Evolutionary conservation across 345 rosid genomes (phyloP), one percentile per base, ranked within the genome.

Genomic region (Linum trigynum): DNA sequence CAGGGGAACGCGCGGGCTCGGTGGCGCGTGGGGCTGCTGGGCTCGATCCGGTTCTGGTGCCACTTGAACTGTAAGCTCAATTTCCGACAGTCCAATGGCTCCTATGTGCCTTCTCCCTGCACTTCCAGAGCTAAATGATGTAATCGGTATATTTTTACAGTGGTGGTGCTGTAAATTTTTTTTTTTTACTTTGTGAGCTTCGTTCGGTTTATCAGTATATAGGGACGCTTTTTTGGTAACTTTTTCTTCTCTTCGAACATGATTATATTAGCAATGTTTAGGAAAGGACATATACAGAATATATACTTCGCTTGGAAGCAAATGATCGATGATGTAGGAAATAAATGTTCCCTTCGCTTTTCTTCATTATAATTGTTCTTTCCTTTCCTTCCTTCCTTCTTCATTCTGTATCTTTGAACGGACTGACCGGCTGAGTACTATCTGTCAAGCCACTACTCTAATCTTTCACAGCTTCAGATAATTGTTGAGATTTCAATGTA

Each of bases 1-100:
- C 80, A 79, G 74, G 97, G 99, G 32, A 76, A 72, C 7, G 72
- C 85, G 2, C 77, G 68, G 67, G 73, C 89, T n/a, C 74, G 82
- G 56, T 95, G 99, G 96, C 74, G 84, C 59, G 77, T 91, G 0
- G 91, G 91, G 35, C 77, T 57, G 32, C 70, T 95, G 53, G 97
- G 97, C 0, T 86, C 96, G 1, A 71, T 83, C 41, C 69, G 66
- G 71, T 87, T 82, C 69, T 67, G 42, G 61, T 81, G 84, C 69
- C 76, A 43, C 66, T 79, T 95, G 78, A 58, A 75, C 38, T 95
- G 99, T 62, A 41, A 41, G 51, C 95, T 95, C 65, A 74, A 14
- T 15, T 91, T 95, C 66, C 89, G 65, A 75, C 72, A 81, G 0
- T 70, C 65, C 5, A 78, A 84, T 69, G 81, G 80, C 37, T 72